Conservation (phyloP, 73 alveolate species). For the Paramecium tetraurelia region DNA sequence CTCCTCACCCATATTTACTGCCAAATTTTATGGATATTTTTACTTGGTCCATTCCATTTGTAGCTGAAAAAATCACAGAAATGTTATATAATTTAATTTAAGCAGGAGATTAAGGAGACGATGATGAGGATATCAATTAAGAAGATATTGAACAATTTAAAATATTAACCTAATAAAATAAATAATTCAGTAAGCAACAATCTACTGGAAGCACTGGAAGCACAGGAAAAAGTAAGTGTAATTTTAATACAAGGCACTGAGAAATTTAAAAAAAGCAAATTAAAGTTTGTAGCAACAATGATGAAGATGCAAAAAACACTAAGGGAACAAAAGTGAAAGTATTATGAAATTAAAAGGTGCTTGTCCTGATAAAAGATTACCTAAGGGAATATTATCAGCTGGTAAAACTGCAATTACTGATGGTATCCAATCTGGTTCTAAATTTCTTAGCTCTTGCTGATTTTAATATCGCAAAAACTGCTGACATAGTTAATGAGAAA, state of each 20-base stretch:
- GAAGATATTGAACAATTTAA: constrained; percentile 59
- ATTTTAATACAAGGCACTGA: not conserved
- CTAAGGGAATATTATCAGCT: constrained; percentile 83
- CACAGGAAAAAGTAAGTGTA: constrained; percentile 71
- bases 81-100: constrained; percentile 71
- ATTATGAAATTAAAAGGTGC: constrained; percentile 91
- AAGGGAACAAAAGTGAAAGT: constrained; percentile 81
- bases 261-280: constrained; percentile 32
- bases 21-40: constrained; percentile 91
- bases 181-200: not conserved
- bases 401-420: constrained; percentile 68
- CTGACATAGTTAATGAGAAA: constrained; percentile 37
- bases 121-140: constrained; percentile 50
- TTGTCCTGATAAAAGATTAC: constrained; percentile 92
- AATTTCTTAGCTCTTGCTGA: not conserved
- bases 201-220: constrained; percentile 36
- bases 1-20: constrained; percentile 89
- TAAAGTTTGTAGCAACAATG: constrained; percentile 58
- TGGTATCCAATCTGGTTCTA: not conserved
- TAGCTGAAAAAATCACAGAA: constrained; percentile 87
- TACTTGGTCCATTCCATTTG: constrained; percentile 92
- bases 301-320: constrained; percentile 58
- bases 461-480: not conserved
- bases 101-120: constrained; percentile 59
- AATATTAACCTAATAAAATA: not conserved